These are phyloP conservation scores for Hymenoscyphus infarciens DNA, from an alignment of 2,329 filamentous ascomycete genomes.

Conservation along the genomic window DNA sequence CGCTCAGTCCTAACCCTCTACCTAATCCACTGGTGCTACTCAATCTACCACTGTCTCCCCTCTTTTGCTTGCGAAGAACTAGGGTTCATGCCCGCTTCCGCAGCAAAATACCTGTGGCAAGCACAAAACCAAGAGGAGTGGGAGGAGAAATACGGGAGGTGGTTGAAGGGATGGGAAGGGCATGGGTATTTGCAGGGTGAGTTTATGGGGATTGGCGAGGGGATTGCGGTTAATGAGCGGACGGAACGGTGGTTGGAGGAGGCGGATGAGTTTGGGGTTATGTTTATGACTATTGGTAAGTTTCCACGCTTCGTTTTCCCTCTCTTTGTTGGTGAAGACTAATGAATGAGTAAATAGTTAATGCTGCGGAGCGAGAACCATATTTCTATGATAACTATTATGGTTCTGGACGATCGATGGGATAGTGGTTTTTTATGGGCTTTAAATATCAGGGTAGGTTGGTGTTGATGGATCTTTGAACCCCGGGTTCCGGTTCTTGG, in stretches of 20 bases:
- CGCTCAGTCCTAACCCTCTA: constrained; percentile 39
- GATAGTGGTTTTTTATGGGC: not conserved
- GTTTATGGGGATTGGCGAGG: constrained; percentile 33
- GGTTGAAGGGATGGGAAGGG: constrained; percentile 37
- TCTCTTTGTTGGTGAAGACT: not conserved
- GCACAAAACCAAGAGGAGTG: constrained; percentile 36
- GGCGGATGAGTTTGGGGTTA: constrained; percentile 40
- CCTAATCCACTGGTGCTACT: constrained; percentile 40
- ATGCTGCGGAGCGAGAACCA: not conserved
- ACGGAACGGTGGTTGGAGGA: constrained; percentile 42
- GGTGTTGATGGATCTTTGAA: not conserved
- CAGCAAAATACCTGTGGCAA: constrained; percentile 40
- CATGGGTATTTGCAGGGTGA: constrained; percentile 34
- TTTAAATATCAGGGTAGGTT: not conserved
- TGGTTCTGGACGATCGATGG: not conserved
- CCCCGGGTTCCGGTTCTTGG: too few relatives aligned
- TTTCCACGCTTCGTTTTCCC: not conserved
- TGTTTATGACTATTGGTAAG: constrained; percentile 40
- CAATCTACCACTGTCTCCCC: constrained; percentile 35
- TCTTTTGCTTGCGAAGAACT: constrained; percentile 39
- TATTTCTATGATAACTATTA: not conserved
- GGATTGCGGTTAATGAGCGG: constrained; percentile 33
- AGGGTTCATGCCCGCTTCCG: constrained; percentile 39
- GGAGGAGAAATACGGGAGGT: constrained; percentile 35
- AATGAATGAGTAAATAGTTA: not conserved